Evolutionary conservation across 805 yeast species (phyloP).

Genomic region (Zygoascus tannicola): DNA sequence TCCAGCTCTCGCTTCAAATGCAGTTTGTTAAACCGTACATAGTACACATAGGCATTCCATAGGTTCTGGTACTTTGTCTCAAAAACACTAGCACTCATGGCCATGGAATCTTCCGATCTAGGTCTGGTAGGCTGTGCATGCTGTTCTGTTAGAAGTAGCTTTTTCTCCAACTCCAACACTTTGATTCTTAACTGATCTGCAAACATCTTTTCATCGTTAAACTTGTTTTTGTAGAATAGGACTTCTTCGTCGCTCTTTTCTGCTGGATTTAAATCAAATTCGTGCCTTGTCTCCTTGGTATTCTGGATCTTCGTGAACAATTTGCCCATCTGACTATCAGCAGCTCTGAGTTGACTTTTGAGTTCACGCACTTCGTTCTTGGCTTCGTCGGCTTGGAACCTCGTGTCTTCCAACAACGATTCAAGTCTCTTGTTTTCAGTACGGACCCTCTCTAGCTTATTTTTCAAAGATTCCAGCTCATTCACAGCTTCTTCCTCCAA

Average conservation of each 20-base stretch:
- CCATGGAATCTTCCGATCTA: background rate
- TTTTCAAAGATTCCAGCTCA: background rate
- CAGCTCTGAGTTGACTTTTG: background rate
- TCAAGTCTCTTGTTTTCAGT: background rate
- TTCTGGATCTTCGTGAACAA: background rate
- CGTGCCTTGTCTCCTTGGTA: background rate
- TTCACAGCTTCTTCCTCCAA: background rate
- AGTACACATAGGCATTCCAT: background rate
- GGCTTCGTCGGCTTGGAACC: background rate
- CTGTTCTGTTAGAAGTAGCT: background rate
- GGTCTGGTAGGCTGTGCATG: background rate
- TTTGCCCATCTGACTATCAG: background rate
- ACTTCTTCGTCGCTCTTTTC: background rate
- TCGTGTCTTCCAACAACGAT: background rate
- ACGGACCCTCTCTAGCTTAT: background rate
- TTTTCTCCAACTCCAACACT: background rate
- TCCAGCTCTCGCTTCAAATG: constrained; percentile 2
- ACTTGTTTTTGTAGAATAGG: background rate
- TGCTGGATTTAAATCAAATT: background rate
- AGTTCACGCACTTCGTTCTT: background rate
- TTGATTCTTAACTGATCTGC: background rate
- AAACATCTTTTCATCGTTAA: background rate
- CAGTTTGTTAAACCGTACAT: constrained; percentile 2
- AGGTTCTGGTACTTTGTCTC: background rate
- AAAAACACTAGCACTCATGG: too few relatives aligned